A percentile compares a stretch with the other conserved stretches of the same genome.
phyloP scores from a whole-genome alignment of 2,329 filamentous ascomycete genomes.

The Diplodia intermedia region DNA sequence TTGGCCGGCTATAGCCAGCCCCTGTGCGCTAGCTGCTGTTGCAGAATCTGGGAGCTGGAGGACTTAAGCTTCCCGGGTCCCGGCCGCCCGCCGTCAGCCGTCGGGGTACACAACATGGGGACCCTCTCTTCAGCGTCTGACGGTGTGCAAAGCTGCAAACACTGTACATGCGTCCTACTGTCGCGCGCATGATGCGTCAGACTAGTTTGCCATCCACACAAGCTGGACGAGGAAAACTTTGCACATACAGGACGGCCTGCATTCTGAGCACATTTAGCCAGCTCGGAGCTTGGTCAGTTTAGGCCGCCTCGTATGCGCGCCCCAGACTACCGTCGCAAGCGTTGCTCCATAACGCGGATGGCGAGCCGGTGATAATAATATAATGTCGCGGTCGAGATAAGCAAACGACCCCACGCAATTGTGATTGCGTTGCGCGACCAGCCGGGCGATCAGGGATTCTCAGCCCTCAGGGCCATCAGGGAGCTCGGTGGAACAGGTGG shows the following conservation, averaged over 20 bases:
- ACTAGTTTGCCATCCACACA: constrained; percentile 10
- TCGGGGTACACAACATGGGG: constrained; percentile 17
- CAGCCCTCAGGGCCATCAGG: neutral
- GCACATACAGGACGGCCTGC: neutral
- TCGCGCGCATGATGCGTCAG: constrained; percentile 21
- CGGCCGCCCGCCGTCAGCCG: neutral
- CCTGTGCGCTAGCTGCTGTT: neutral
- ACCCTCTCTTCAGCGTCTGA: constrained; percentile 24
- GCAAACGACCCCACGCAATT: constrained; percentile 22
- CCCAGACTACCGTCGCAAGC: constrained; percentile 3
- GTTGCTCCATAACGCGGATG: constrained; percentile 10
- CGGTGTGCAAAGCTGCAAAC: constrained; percentile 32
- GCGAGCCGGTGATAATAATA: constrained; percentile 1
- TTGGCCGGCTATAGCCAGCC: neutral
- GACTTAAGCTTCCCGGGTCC: neutral
- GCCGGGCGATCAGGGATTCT: constrained; percentile 26
- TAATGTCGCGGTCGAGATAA: constrained; percentile 22
- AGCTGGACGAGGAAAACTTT: constrained; percentile 16
- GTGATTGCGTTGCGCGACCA: constrained; percentile 14
- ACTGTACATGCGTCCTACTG: constrained; percentile 14
- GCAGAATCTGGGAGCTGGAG: neutral
- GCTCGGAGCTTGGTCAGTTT: neutral
- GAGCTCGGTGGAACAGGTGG: constrained; percentile 2
- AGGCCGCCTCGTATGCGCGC: constrained; percentile 11
- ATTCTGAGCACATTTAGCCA: constrained; percentile 1